Evolutionary conservation across 306 rosid genomes (phyloP), one percentile per base, ranked within the genome.

Genomic region (Trifolium subterraneum): DNA sequence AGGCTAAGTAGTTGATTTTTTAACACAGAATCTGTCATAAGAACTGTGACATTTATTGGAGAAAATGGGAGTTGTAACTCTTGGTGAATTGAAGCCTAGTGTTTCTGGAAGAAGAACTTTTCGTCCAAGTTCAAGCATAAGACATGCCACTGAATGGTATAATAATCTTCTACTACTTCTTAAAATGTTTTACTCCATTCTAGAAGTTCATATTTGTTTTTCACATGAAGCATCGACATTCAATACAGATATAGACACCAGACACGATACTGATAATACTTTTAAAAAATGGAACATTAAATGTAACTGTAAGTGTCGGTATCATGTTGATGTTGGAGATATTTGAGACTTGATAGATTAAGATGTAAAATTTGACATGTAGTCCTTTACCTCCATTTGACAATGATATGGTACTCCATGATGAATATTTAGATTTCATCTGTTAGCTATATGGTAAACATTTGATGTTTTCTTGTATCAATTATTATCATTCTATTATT

Each of bases 71-170:
- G 98, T 88, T 42, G 98, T 90, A 54, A 94, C 97, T 52, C 87
- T 86, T 68, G 96, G 97, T 69, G 99, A 95, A 60, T 80, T 90
- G 85, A 95, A 92, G 89, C 93, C 99, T 27, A 92, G 96, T 81
- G 89, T 95, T 75, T 95, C 99, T 12, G 98, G 97, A 71, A 95
- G 83, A 86, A 85, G 97, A 75, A 90, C 96, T 4, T 88, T 81
- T 78, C 83, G 88, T 66, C 80, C 99, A 9, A 95, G 98, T 83
- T 92, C 97, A 33, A 95, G 93, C 70, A 90, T 92, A 76, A 88
- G 98, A 79, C 99, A 95, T 84, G 98, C 99, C 72, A 90, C 96
- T 42, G 97, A 95, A 83, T 95, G 99, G 99, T 95, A 60, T n/a
- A 86, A 75, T 56, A 56, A 20, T 23, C 2, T 22, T 79, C 16